Base-by-base conservation (phyloP, 2,329 filamentous ascomycete species). In the Boeremia lycopersici region DNA sequence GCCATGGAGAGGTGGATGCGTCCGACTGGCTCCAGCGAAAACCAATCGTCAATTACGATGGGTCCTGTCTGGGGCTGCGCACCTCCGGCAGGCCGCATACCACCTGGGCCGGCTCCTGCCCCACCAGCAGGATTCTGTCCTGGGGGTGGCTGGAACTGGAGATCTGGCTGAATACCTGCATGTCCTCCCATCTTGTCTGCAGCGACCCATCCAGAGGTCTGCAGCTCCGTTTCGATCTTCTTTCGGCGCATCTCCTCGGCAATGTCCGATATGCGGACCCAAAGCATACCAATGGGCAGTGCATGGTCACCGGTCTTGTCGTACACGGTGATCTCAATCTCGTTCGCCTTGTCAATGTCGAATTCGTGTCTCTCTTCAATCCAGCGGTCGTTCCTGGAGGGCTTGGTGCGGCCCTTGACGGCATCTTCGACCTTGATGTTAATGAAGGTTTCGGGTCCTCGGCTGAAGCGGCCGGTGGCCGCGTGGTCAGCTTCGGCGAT, bases 271-370 rank as follows among this genome's bases (percentile, higher is more conserved):
- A 99, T 93, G 56, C 95, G 85, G 54, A 99, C 88, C 95, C 95
- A 99, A 12, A 98, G 84, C 83, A 99, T 87, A 52, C 89, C 95
- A 68, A 99, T 96, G 35, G 95, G 95, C 46, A 96, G 87, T 12
- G 93, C 88, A 65, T 96, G 90, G 67, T 97, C 93, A 19, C 71
- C 87, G 2, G 92, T 88, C 78, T 96, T 97, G 75, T 99, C 95
- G 76, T 99, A 99, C 10, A 99, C 93, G 0, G 92, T 98, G 48
- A 99, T 85, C 74, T 99, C 95, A 58, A 99, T 91, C 77, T 99
- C 95, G 76, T 99, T 99, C 47, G 95, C 95, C 79, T 98, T 98
- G 77, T 98, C 93, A 52, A 99, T 95, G 61, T 95, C 91, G 58
- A 99, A 88, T 54, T 88, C 92, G 75, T 97, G 95, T 31, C 88